phyloP scores from a whole-genome alignment of 1,284 basidiomycete genomes.

The Papiliotrema flavescens region DNA sequence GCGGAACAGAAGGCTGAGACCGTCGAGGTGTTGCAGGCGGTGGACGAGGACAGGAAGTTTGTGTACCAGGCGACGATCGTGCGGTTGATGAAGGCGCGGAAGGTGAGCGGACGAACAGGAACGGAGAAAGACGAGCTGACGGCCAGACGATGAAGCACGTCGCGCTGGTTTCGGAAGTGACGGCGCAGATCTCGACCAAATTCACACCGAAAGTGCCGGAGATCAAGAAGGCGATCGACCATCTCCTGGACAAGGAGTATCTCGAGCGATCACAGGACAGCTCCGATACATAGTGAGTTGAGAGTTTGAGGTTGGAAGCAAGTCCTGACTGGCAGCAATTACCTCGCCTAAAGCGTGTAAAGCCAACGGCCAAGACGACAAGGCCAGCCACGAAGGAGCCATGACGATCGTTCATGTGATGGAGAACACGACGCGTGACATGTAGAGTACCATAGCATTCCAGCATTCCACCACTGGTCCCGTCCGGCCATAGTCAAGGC shows the following conservation, averaged over 20 bases:
- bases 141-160: constrained; percentile 90
- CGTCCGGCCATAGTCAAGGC: too few relatives aligned
- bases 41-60: constrained; percentile 96
- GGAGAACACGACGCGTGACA: too few relatives aligned
- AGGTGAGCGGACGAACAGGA: too few relatives aligned
- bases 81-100: constrained; percentile 96
- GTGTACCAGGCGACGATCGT: constrained; percentile 97
- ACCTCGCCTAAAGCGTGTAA: not conserved
- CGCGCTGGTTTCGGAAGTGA: constrained; percentile 88
- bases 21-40: constrained; percentile 85
- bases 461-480: too few relatives aligned
- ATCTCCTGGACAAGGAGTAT: constrained; percentile 94
- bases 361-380: too few relatives aligned
- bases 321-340: not conserved
- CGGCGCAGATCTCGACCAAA: constrained; percentile 70
- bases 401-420: too few relatives aligned
- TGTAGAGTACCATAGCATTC: too few relatives aligned
- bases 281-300: constrained; percentile 44
- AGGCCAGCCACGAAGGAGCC: too few relatives aligned
- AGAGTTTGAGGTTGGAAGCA: not conserved
- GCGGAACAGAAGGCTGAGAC: constrained; percentile 90
- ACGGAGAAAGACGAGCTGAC: constrained; percentile 4
- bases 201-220: constrained; percentile 45
- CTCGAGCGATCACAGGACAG: constrained; percentile 81
- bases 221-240: constrained; percentile 82